These are phyloP conservation scores for Ceratobasidium sp. DNA, from an alignment of 1,284 basidiomycete species.

Conservation along the genomic window DNA sequence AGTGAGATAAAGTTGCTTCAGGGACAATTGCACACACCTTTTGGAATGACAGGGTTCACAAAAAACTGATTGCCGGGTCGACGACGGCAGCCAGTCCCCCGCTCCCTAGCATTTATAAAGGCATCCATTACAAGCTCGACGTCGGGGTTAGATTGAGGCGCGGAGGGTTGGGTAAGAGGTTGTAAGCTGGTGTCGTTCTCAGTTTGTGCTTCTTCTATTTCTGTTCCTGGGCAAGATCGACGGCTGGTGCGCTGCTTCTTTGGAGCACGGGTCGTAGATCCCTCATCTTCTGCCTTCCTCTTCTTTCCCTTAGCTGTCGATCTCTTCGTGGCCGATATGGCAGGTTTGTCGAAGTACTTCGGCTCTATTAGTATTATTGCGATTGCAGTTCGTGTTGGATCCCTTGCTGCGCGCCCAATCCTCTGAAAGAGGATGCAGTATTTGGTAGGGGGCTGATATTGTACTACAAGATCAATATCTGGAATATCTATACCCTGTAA, in stretches of 20 bases:
- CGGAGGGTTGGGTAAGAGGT: too few species aligned
- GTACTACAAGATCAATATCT: conserved; percentile 25
- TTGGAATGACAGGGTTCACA: conserved; percentile 6
- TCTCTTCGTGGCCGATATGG: too few species aligned
- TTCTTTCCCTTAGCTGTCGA: too few species aligned
- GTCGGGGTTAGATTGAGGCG: too few species aligned
- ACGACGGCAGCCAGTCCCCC: neutral
- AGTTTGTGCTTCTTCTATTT: too few species aligned
- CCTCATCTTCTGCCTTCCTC: too few species aligned
- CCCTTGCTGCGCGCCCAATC: neutral
- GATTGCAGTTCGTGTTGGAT: neutral
- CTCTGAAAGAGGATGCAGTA: conserved; percentile 16
- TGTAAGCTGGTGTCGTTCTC: too few species aligned
- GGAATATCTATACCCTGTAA: conserved; percentile 30
- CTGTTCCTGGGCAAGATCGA: too few species aligned
- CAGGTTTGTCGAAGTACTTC: conserved; percentile 20
- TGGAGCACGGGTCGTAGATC: too few species aligned
- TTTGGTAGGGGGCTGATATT: conserved; percentile 7
- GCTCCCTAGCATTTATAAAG: conserved; percentile 1
- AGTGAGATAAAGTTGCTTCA: too few species aligned
- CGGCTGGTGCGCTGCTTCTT: too few species aligned
- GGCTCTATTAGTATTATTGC: neutral
- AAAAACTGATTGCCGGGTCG: neutral
- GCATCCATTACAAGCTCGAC: conserved; percentile 8
- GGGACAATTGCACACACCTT: neutral